Percentiles rank a stretch among this genome's conserved stretches.
These are phyloP conservation scores for Scedosporium aurantiacum DNA, from an alignment of 2,329 filamentous ascomycete species.

Conservation along the genomic window DNA sequence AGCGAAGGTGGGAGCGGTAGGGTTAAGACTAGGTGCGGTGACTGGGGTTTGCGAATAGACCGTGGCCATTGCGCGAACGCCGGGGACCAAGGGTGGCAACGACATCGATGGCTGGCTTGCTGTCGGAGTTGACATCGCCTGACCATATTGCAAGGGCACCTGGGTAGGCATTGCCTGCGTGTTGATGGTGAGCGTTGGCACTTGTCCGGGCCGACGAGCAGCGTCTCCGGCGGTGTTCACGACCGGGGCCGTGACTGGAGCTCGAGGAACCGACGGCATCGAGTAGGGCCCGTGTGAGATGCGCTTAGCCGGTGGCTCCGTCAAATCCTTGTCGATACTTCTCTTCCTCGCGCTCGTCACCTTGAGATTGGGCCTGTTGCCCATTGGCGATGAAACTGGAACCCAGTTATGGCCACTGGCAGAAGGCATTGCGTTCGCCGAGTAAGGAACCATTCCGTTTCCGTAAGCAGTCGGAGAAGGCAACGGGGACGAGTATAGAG, in stretches of 20 bases:
- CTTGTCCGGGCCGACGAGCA: background rate
- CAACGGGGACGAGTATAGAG: background rate
- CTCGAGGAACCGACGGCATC: background rate
- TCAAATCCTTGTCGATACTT: conserved; percentile 1
- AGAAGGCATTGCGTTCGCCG: background rate
- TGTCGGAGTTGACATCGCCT: conserved; percentile 7
- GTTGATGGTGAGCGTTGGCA: conserved; percentile 6
- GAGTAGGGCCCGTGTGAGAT: conserved; percentile 2
- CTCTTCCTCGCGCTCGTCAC: conserved; percentile 1
- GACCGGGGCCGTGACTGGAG: background rate
- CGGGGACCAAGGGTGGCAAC: conserved; percentile 49
- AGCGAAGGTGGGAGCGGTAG: conserved; percentile 28
- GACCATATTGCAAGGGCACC: background rate
- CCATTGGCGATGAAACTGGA: background rate
- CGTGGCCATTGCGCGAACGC: conserved; percentile 63
- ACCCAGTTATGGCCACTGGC: background rate
- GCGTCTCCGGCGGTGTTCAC: background rate
- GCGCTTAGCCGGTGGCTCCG: conserved; percentile 5
- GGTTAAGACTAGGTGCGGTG: conserved; percentile 7
- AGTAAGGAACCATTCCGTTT: background rate
- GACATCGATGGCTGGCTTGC: background rate
- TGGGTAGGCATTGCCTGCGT: background rate
- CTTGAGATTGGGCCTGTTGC: conserved; percentile 1
- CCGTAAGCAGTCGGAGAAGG: background rate
- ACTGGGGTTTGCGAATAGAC: conserved; percentile 47